A percentile compares a stretch with the other conserved stretches of the same genome.
phyloP scores from a whole-genome alignment of 805 yeast genomes.

The Yamadazyma endophytica region DNA sequence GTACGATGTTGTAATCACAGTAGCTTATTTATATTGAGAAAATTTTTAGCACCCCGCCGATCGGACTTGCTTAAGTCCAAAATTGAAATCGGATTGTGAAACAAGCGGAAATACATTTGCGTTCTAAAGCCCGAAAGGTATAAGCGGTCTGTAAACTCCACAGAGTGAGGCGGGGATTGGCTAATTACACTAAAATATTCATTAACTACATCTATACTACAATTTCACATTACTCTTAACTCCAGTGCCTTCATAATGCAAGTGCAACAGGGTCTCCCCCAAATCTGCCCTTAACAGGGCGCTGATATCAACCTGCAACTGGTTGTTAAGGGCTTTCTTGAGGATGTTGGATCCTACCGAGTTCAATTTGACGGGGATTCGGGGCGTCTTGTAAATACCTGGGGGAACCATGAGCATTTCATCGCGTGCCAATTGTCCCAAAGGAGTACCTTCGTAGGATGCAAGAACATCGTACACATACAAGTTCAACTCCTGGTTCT shows the following conservation, averaged over 20 bases:
- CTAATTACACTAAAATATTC: too few relatives aligned
- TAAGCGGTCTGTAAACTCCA: too few relatives aligned
- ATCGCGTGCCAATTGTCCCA: slow-evolving; percentile 44
- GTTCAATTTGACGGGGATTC: slow-evolving; percentile 46
- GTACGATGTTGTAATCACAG: too few relatives aligned
- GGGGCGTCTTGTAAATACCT: slow-evolving; percentile 47
- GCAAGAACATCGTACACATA: slow-evolving; percentile 46
- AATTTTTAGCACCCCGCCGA: too few relatives aligned
- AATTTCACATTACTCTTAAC: slow-evolving; percentile 36
- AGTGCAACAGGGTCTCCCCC: slow-evolving; percentile 35
- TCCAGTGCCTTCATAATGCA: slow-evolving; percentile 45
- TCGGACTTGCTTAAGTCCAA: too few relatives aligned
- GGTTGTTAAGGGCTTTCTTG: slow-evolving; percentile 47
- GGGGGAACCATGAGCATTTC: slow-evolving; percentile 46
- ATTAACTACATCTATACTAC: slow-evolving; percentile 1
- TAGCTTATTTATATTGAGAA: too few relatives aligned
- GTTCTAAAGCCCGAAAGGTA: too few relatives aligned
- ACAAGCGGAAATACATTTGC: too few relatives aligned
- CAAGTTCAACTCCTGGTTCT: slow-evolving; percentile 41
- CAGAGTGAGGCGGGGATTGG: too few relatives aligned
- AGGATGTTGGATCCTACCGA: slow-evolving; percentile 47
- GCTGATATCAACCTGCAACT: slow-evolving; percentile 42
- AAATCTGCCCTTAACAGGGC: slow-evolving; percentile 40
- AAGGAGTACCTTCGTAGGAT: slow-evolving; percentile 37
- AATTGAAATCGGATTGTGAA: too few relatives aligned